These are phyloP conservation scores for Metschnikowia peoriensis DNA, from an alignment of 805 yeast species.

Conservation along the genomic window DNA sequence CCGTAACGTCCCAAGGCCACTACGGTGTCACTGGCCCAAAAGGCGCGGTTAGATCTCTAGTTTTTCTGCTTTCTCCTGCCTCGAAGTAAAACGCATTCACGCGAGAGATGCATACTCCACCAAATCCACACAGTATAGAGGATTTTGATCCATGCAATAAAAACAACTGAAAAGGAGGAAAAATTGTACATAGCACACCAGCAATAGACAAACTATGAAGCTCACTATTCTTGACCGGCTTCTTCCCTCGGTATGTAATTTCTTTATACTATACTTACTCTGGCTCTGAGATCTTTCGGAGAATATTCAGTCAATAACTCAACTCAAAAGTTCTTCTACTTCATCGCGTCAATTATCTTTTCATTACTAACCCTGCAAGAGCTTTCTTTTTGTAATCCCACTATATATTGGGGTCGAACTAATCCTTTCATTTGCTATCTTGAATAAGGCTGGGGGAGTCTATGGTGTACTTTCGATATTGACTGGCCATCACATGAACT, in stretches of 20 bases:
- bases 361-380: conserved; percentile 27
- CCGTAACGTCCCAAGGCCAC: neutral
- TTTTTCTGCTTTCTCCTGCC: neutral
- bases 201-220: neutral
- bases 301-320: neutral
- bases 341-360: neutral
- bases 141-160: neutral
- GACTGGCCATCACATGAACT: conserved; percentile 84
- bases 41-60: neutral
- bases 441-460: conserved; percentile 86
- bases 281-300: neutral
- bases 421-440: conserved; percentile 67
- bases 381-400: conserved; percentile 71
- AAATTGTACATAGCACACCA: too few species aligned
- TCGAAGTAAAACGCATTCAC: neutral
- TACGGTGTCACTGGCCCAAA: neutral
- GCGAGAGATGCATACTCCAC: neutral
- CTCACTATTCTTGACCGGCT: conserved; percentile 6
- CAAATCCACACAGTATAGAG: neutral
- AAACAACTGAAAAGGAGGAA: neutral
- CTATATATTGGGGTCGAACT: conserved; percentile 86
- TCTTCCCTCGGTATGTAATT: conserved; percentile 14
- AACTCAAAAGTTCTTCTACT: too few species aligned
- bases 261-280: too few species aligned
- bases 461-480: conserved; percentile 83